Evolutionary conservation across 164 flowering plant genomes (phyloP), one percentile per base, ranked within the genome.

Genomic region (Magnolia officinalis): DNA sequence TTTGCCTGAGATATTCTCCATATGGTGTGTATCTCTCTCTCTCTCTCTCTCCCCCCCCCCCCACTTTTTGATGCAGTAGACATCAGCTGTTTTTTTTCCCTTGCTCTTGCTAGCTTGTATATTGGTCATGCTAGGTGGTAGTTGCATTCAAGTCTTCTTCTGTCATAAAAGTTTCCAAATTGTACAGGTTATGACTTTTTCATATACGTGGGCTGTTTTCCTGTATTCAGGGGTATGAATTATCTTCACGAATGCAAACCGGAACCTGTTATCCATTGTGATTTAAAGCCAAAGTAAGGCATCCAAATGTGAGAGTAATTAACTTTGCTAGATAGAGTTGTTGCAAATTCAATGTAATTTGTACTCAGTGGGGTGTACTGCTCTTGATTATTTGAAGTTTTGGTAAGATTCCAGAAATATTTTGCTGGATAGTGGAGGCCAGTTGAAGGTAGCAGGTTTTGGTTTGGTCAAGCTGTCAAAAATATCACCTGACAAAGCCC

Each of bases 371-470:
- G 45, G 63, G 50, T 82, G 74, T 81, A 78, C 85, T 78, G 76
- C 84, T 85, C 84, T 92, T 86, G 91, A 92, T 93, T 88, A 85
- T 85, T 82, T 86, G 83, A 88, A 90, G 82, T 85, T 85, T 90
- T 88, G 86, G 89, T 88, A 94, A 96, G 99, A 96, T 96, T 98
- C 93, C 99, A 96, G 98, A 92, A 96, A 96, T 90, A 88, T 96
- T 90, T 94, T 92, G 93, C 97, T 94, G 89, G 98, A 96, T 85
- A 86, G 77, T 88, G 97, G 91, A 81, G 97, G 97, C 49, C 97
- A 83, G 49, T 80, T 94, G 88, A 96, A 96, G 87, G 85, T 96
- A 49, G 85, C 97, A 50, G 98, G 98, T 68, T 94, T 96, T 84
- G 98, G 98, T 67, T 83, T 88, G 82, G 77, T 88, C 74, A 85